Base-by-base conservation (phyloP, 2,329 filamentous ascomycete species). In the Ceratocystis albifundus region DNA sequence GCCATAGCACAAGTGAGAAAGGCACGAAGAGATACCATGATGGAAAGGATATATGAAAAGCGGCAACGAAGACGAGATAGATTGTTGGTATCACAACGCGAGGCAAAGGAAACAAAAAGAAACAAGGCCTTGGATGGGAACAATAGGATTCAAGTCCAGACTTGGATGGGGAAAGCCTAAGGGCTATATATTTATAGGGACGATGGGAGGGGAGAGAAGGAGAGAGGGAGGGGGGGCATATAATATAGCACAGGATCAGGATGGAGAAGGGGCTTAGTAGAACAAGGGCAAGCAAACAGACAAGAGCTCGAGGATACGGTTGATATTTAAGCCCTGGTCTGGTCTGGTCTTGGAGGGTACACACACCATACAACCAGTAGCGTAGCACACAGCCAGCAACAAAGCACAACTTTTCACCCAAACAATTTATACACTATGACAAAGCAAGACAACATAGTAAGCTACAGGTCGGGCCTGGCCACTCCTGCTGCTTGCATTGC, bases 1-100 rank as follows among this genome's bases (percentile, higher is more conserved):
- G 68, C 69, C 46, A 70, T 45, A 30, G 66, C 12, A 32, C 63
- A 63, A 5, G 68, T 63, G 17, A 64, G 12, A 15, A 65, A 41
- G 17, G 63, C 36, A 30, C 64, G 53, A n/a, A 67, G 48, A 20
- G 64, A 55, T 28, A 68, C 68, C 69, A 70, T 70, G 62, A 67
- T 70, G 36, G 74, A 65, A 41, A n/a, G 41, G 7, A 30, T 36
- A 65, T n/a, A 25, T 45, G 15, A 28, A n/a, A 65, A 62, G 50
- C n/a, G 10, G 22, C 25, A 30, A 8, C n/a, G 25, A 17, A n/a
- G 22, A 10, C 36, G 28, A 8, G 22, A 17, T 30, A 46, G 36
- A 15, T 12, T 46, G 48, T 61, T 41, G 30, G 30, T 45, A 55
- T 48, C 25, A 25, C 25, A 36, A 41, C 17, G 36, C 36, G 36